Percentiles rank a stretch among this genome's conserved stretches.
These are phyloP conservation scores for Chlamydomonas asymmetrica DNA, from an alignment of 139 green algal genomes.

Conservation along the genomic window DNA sequence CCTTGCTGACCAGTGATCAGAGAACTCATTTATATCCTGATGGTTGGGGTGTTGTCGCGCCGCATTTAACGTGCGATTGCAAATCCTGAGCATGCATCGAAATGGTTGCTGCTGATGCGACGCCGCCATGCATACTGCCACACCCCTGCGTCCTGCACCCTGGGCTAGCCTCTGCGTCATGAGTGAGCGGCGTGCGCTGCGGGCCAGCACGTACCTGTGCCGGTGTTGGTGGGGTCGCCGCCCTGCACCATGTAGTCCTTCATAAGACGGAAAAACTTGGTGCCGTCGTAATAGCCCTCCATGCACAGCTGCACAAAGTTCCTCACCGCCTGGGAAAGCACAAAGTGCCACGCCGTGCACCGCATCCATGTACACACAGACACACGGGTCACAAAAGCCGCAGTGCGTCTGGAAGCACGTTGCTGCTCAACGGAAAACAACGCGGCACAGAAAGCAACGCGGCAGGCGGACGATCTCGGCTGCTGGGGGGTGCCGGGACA, in stretches of 20 bases:
- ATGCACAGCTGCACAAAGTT: constrained; percentile 97
- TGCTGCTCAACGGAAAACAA: neutral
- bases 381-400: neutral
- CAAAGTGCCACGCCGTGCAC: neutral
- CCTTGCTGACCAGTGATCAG: too few relatives aligned
- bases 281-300: constrained; percentile 94
- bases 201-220: too few relatives aligned
- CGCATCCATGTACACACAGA: neutral
- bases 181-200: too few relatives aligned
- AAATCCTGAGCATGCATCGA: too few relatives aligned
- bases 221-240: constrained; percentile 81
- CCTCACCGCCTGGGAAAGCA: constrained; percentile 58
- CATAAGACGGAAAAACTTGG: constrained; percentile 89
- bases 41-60: too few relatives aligned
- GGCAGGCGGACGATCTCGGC: neutral
- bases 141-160: too few relatives aligned
- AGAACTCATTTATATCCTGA: too few relatives aligned
- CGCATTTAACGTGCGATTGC: too few relatives aligned
- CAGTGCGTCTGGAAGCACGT: neutral
- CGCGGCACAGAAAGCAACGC: neutral
- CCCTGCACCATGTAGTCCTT: constrained; percentile 73
- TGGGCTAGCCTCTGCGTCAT: too few relatives aligned
- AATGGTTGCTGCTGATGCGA: too few relatives aligned
- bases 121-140: too few relatives aligned
- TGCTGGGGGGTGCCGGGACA: too few relatives aligned